phyloP scores from a whole-genome alignment of 768 basidiomycete genomes.

The Kwoniella sp. region DNA sequence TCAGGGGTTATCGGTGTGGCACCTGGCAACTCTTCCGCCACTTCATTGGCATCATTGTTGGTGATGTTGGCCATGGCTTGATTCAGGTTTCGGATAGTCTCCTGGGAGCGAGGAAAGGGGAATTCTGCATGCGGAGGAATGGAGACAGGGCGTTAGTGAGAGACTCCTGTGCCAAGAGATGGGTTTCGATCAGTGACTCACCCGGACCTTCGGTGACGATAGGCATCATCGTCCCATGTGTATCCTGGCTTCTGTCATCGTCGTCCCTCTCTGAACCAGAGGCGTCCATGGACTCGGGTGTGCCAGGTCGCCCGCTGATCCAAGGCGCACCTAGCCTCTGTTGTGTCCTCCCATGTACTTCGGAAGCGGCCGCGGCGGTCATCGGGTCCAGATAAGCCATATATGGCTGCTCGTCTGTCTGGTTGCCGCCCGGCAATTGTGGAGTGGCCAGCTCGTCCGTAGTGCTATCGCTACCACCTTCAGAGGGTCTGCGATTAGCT shows the following conservation, averaged over 20 bases:
- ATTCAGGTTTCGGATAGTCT: conserved; percentile 12
- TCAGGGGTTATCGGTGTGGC: conserved; percentile 22
- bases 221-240: conserved; percentile 18
- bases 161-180: neutral
- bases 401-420: neutral
- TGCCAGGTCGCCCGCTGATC: conserved; percentile 8
- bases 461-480: conserved; percentile 15
- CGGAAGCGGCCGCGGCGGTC: neutral
- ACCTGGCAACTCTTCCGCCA: neutral
- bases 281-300: conserved; percentile 2
- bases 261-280: conserved; percentile 7
- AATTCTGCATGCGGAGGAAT: conserved; percentile 10
- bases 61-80: conserved; percentile 6
- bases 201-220: conserved; percentile 14
- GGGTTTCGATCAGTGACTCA: conserved; percentile 12
- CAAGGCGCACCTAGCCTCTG: conserved; percentile 19
- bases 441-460: conserved; percentile 28
- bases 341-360: neutral
- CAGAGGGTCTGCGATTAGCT: conserved; percentile 14
- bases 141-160: neutral
- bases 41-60: neutral
- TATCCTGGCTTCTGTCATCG: conserved; percentile 8
- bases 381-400: conserved; percentile 5
- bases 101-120: conserved; percentile 16
- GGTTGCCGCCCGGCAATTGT: conserved; percentile 4